phyloP scores from a whole-genome alignment of 148 eudicot species.

The Rhododendron williamsianum region DNA sequence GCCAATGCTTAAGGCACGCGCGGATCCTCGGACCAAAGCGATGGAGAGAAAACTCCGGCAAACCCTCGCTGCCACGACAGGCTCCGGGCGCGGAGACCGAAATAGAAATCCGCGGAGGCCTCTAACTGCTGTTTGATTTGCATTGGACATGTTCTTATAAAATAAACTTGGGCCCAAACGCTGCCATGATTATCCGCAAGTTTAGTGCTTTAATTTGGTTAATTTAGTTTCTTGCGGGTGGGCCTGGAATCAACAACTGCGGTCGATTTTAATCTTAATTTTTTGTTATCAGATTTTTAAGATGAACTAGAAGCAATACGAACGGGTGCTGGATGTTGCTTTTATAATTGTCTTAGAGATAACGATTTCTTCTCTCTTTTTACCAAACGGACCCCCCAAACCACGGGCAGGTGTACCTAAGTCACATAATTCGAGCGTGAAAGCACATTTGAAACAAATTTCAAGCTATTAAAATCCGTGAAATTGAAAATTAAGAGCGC shows the following conservation, averaged over 20 bases:
- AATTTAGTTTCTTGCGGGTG: not conserved
- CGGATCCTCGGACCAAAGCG: no score
- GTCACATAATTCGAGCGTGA: no score
- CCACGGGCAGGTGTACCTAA: no score
- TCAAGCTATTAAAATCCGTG: no score
- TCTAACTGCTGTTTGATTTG: not conserved
- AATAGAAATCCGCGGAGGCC: no score
- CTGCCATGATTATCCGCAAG: conserved; percentile 9
- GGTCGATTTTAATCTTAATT: not conserved
- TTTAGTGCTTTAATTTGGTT: not conserved
- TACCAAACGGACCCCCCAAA: not conserved
- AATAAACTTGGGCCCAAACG: not conserved
- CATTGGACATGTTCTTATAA: not conserved
- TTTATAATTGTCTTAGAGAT: not conserved
- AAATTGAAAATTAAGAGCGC: no score
- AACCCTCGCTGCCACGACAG: no score
- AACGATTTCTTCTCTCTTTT: not conserved
- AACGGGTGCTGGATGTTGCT: not conserved
- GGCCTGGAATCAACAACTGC: conserved; percentile 9
- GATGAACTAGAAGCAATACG: not conserved
- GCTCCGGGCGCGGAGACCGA: no score
- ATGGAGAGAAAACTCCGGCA: no score
- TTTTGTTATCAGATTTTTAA: not conserved
- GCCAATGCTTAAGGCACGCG: no score
- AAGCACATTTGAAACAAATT: no score